Evolutionary conservation across 2,329 filamentous ascomycete species (phyloP), one percentile per base, ranked within the genome.

Genomic region (Sarocladium oryzae): DNA sequence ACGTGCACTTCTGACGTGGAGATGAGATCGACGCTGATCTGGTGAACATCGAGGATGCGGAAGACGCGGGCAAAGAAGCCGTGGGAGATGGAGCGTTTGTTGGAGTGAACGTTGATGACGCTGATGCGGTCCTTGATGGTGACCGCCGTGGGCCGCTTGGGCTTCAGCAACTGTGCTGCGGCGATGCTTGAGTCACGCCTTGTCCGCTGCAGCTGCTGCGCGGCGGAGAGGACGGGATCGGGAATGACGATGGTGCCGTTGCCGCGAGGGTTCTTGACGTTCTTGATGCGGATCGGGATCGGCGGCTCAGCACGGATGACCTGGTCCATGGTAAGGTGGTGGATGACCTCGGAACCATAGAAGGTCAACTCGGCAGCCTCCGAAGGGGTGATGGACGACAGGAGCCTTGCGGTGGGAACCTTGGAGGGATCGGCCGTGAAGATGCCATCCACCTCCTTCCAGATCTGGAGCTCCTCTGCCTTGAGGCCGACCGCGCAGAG

Each of bases 251-350:
- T 81, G 50, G 89, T 93, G 56, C 89, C 89, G 49, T 80, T 81
- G 52, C 86, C 87, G 38, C 82, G 79, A 1, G 88, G 87, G 64
- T 93, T 93, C 74, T 90, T 91, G 64, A 95, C 88, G 63, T 95
- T 95, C 75, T 93, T 93, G 71, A 93, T 93, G 57, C 89, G 86
- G 61, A 93, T 91, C 15, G 85, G 87, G 61, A 93, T 93, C 49
- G 85, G 84, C 1, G 82, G 82, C 21, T 75, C 70, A n/a, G 88
- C 88, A 61, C 88, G 87, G 64, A 93, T 90, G 57, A 86, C 84
- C 70, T 97, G 93, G 71, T 97, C 92, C 91, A 99, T 97, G 61
- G 93, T 99, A 65, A 96, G 86, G 57, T 96, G 93, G 66, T 99
- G 93, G 60, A 99, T 99, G 64, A 99, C 93, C 68, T 99, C 93